These are phyloP conservation scores for Rubroshorea leprosula DNA, from an alignment of 345 rosid species.

Conservation along the genomic window DNA sequence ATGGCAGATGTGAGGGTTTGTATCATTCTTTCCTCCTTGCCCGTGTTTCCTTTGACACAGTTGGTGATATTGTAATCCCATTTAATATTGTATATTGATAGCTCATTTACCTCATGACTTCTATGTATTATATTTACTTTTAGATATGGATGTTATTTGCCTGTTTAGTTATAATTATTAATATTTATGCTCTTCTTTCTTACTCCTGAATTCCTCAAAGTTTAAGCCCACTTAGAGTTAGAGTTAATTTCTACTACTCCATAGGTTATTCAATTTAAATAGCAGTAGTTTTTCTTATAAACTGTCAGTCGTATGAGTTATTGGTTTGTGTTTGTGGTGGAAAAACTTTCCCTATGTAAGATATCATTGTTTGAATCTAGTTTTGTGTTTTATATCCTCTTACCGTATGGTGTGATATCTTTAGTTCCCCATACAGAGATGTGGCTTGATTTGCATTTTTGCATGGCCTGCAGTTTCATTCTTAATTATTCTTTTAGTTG, in stretches of 20 bases:
- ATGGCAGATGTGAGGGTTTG: conserved; percentile 68
- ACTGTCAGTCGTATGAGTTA: conserved; percentile 2
- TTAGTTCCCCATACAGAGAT: too few relatives aligned
- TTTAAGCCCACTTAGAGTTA: not conserved
- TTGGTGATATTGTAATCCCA: conserved; percentile 6
- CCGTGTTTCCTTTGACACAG: conserved; percentile 1
- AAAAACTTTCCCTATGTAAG: not conserved
- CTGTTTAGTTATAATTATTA: not conserved
- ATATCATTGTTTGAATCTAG: not conserved
- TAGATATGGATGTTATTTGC: not conserved
- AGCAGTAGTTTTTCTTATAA: not conserved
- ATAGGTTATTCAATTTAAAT: not conserved
- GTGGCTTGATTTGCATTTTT: not conserved
- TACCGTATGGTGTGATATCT: not conserved
- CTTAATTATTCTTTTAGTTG: conserved; percentile 12
- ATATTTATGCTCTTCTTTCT: not conserved
- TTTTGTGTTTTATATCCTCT: not conserved
- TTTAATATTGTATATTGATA: not conserved
- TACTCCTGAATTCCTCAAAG: not conserved
- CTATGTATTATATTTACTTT: conserved; percentile 5
- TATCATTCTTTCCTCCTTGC: conserved; percentile 17
- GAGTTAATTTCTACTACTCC: conserved; percentile 1
- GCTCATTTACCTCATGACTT: not conserved
- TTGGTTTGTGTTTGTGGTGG: not conserved
- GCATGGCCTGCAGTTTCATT: conserved; percentile 8